phyloP scores from a whole-genome alignment of 306 rosid species.

The Vicia villosa region DNA sequence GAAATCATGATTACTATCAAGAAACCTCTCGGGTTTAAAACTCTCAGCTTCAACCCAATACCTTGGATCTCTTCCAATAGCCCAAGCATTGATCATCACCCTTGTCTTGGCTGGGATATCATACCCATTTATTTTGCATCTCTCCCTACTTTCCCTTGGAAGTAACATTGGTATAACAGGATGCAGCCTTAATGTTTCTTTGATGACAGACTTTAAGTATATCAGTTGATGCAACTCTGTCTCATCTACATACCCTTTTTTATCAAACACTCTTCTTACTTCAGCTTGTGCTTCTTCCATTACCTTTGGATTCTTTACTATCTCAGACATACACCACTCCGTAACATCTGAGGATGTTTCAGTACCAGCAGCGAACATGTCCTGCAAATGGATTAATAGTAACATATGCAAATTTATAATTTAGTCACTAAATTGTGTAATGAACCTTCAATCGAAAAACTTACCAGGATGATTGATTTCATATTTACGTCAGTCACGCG shows the following conservation, averaged over 20 bases:
- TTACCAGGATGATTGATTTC: not conserved
- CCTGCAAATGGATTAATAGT: too few relatives aligned
- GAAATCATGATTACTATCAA: not conserved
- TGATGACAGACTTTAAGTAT: constrained; percentile 22
- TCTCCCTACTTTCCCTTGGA: not conserved
- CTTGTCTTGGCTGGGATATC: not conserved
- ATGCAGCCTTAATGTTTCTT: not conserved
- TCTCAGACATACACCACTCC: constrained; percentile 48
- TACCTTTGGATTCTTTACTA: constrained; percentile 42
- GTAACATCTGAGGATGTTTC: constrained; percentile 37
- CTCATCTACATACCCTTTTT: too few relatives aligned
- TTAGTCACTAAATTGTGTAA: too few relatives aligned
- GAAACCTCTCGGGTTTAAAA: not conserved
- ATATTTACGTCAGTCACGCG: not conserved
- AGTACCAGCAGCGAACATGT: constrained; percentile 41
- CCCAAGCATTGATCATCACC: not conserved
- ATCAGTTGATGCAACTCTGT: constrained; percentile 22
- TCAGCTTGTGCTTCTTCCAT: constrained; percentile 47
- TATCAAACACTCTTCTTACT: constrained; percentile 42
- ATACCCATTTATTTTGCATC: not conserved
- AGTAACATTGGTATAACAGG: not conserved
- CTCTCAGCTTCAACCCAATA: constrained; percentile 2
- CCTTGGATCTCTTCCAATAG: not conserved
- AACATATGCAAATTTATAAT: too few relatives aligned
- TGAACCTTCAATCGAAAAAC: not conserved